A percentile compares a stretch with the other conserved stretches of the same genome.
These are phyloP conservation scores for carrot (Daucus carota) DNA, from an alignment of 129 eudicot species.

Conservation along the genomic window DH1_v3.0 NC_030381.2:46284501-46285000, in stretches of 20 bases:
- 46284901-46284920: slow-evolving; percentile 6
- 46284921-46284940: slow-evolving; percentile 9
- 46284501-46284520: slow-evolving; percentile 73
- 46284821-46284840: slow-evolving; percentile 2
- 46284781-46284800: slow-evolving; percentile 46
- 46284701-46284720: background rate
- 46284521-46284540: slow-evolving; percentile 77
- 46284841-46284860: slow-evolving; percentile 1
- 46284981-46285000: slow-evolving; percentile 2
- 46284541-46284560: slow-evolving; percentile 71
- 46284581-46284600: slow-evolving; percentile 85
- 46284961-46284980: background rate
- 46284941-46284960: slow-evolving; percentile 14
- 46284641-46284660: background rate
- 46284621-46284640: slow-evolving; percentile 64
- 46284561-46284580: slow-evolving; percentile 90
- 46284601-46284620: slow-evolving; percentile 66
- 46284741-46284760: slow-evolving; percentile 55
- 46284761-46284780: slow-evolving; percentile 38
- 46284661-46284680: background rate
- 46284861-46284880: slow-evolving; percentile 2
- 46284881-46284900: slow-evolving; percentile 2
- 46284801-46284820: slow-evolving; percentile 16
- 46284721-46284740: background rate
- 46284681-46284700: background rate